These are phyloP conservation scores for Meyerozyma carpophila DNA, from an alignment of 1,139 yeast species.

Conservation along the genomic window DNA sequence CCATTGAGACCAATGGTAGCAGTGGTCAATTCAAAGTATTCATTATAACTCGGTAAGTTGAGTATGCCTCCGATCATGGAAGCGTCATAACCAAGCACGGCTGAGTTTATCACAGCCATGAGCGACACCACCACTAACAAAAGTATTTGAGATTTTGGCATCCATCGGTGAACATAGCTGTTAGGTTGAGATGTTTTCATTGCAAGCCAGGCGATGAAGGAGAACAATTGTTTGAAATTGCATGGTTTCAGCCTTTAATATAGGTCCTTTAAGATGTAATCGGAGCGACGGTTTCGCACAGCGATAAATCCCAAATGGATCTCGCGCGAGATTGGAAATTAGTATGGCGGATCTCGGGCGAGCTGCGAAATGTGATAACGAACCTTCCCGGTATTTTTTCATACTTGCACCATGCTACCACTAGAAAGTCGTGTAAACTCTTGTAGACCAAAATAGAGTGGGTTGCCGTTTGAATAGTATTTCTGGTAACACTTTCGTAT, in stretches of 20 bases:
- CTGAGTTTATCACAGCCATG: slow-evolving; percentile 9
- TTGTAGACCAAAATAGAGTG: no score
- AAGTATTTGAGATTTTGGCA: background rate
- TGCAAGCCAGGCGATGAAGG: background rate
- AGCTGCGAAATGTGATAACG: background rate
- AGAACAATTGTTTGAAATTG: background rate
- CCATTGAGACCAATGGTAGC: slow-evolving; percentile 12
- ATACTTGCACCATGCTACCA: no score
- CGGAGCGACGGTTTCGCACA: background rate
- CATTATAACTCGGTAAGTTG: slow-evolving; percentile 9
- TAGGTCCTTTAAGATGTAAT: background rate
- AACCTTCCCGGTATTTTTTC: no score
- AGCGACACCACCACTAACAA: slow-evolving; percentile 5
- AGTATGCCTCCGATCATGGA: slow-evolving; percentile 11
- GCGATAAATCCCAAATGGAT: background rate
- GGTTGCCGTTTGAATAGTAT: no score
- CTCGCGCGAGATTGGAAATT: background rate
- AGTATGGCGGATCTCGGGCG: background rate
- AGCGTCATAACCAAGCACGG: slow-evolving; percentile 10
- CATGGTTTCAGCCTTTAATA: background rate
- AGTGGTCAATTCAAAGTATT: slow-evolving; percentile 9
- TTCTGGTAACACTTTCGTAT: no score
- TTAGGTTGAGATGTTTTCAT: background rate
- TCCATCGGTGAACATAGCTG: background rate
- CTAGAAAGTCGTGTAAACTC: no score